Base-by-base conservation (phyloP, 306 rosid species). In the Datisca glomerata region DNA sequence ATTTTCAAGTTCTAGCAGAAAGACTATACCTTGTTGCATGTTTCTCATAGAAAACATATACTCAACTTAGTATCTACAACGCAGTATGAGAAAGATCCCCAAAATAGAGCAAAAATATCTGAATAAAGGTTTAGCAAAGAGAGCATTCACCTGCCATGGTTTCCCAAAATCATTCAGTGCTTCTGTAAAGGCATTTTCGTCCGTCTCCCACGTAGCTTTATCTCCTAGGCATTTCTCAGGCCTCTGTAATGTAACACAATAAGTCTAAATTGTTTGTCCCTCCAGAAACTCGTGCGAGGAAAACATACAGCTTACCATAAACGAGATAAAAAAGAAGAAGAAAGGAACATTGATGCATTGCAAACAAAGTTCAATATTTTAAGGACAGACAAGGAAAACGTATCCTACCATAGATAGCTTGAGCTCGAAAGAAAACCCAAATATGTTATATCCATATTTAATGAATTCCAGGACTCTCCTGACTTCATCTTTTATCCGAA, bases 401-500 rank as follows among this genome's bases (percentile, higher is more conserved):
- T 33, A 28, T 15, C 71, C 58, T 70, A 86, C 96, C 63, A 87
- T 82, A 19, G 96, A 86, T 73, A 86, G 69, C 71, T 82, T 86
- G 52, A 86, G 71, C 22, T 86, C 96, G 52, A 79, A 86, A 38
- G 92, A 68, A 75, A 87, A 87, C 47, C 94, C 85, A 69, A 87
- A 87, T 46, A 79, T 32, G 41, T 57, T 24, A 29, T 82, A 76
- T 35, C 52, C 68, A 54, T 82, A 62, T 48, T 76, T 43, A 63
- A 87, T 71, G 67, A 87, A 87, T 21, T 76, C 73, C 62, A 87
- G 61, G 56, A 56, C 87, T 2, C 65, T 55, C 56, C 74, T 70
- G 33, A 87, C 94, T 87, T 87, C 94, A 52, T 63, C 96, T 72
- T 86, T 87, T 53, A 81, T 59, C 96, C 79, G 75, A n/a, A 39